A percentile compares a stretch with the other conserved stretches of the same genome.
phyloP scores from a whole-genome alignment of 2,329 filamentous ascomycete genomes.

The Ophiostoma australiae region DNA sequence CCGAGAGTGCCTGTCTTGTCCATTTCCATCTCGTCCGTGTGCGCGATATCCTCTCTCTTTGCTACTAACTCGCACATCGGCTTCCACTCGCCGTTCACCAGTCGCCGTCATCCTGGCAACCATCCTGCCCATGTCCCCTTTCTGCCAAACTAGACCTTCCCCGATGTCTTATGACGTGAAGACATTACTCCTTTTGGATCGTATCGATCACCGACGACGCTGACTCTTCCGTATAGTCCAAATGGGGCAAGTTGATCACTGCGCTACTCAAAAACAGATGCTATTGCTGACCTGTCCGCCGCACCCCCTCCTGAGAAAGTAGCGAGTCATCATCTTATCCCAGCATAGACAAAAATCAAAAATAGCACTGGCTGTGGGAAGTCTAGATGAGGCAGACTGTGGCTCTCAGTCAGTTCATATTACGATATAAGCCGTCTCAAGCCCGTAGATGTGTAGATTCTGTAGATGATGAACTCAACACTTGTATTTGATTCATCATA shows the following conservation, averaged over 20 bases:
- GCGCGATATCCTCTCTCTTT: background rate
- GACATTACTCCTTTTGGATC: background rate
- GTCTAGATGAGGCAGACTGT: background rate
- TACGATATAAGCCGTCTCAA: background rate
- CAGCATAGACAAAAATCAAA: background rate
- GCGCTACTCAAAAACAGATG: background rate
- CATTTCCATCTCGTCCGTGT: background rate
- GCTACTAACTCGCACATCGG: background rate
- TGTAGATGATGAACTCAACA: background rate
- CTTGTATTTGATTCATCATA: background rate
- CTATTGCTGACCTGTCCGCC: background rate
- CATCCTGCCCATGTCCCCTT: background rate
- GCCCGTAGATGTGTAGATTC: background rate
- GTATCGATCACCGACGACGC: background rate
- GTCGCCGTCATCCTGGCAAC: background rate
- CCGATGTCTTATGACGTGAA: background rate
- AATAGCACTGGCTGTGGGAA: background rate
- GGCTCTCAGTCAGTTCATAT: background rate
- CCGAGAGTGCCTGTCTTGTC: background rate
- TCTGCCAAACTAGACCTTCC: background rate
- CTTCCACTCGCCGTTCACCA: background rate
- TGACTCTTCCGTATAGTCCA: background rate
- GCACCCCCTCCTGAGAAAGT: background rate
- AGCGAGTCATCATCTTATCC: background rate
- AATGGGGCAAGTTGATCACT: background rate